Base-by-base conservation (phyloP, 2,329 filamentous ascomycete species). In the Fusarium oxysporum region DNA sequence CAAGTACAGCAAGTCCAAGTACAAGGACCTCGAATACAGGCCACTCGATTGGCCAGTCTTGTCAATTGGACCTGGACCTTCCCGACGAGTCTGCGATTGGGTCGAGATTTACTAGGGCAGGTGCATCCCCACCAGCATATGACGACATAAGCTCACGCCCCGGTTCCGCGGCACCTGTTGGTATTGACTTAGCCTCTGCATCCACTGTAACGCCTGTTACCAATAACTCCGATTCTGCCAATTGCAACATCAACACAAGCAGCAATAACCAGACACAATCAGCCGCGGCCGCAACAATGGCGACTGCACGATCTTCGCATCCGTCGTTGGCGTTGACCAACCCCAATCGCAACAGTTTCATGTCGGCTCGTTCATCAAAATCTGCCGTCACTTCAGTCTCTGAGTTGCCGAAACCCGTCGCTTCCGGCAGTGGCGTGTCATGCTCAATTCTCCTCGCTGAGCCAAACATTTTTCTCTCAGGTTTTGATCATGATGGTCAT, bases 381-480 rank as follows among this genome's bases (percentile, higher is more conserved):
- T 85, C 81, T 62, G 82, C 85, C 38, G 81, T 88, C 70, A 87
- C 82, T 68, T 86, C 87, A 17, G 85, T 89, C n/a, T 83, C 86
- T 37, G 88, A 90, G 72, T 76, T 90, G 2, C 84, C 86, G n/a
- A 94, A 95, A 82, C 93, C 94, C 2, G 86, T 96, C n/a, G 93
- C 92, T 17, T 90, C 91, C 21, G 93, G 92, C 53, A 94, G 92
- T 80, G 93, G 93, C 48, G 87, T 96, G 28, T 88, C 87, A 30
- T 92, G 93, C 77, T 92, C 90, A 35, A 93, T 96, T 50, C 84
- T 92, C 33, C 84, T 96, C 44, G 92, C 92, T 33, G 94, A 96
- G 80, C 93, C 93, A n/a, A 92, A 92, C 65, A 85, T 96, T 30
- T 96, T 94, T 77, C 84, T 96, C 38, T 91, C 92, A 33, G 93